Evolutionary conservation across 1,139 yeast species (phyloP).

Genomic region (Debaryomyces udenii): DNA sequence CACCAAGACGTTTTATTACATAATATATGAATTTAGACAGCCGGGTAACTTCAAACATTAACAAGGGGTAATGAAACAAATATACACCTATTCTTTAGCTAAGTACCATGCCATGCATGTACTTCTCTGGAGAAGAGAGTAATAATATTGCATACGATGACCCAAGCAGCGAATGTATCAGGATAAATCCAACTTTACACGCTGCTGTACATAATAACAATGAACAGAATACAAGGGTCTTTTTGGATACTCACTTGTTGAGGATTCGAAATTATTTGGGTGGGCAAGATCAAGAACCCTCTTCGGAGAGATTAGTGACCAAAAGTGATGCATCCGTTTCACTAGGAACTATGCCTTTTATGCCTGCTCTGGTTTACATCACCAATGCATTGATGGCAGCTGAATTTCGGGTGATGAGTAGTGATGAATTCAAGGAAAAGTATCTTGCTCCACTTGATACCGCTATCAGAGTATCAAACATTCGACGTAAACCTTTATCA

Average conservation of each 20-base stretch:
- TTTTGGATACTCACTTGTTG: conserved; percentile 5
- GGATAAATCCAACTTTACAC: too few relatives aligned
- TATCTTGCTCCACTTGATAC: conserved; percentile 9
- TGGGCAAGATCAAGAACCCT: background rate
- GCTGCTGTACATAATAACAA: background rate
- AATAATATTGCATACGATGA: conserved; percentile 2
- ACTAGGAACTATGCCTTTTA: background rate
- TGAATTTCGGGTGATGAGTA: conserved; percentile 7
- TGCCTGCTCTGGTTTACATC: background rate
- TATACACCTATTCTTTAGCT: too few relatives aligned
- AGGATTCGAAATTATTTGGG: background rate
- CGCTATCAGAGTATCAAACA: conserved; percentile 1
- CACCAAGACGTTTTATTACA: too few relatives aligned
- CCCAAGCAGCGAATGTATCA: background rate
- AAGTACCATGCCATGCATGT: conserved; percentile 1
- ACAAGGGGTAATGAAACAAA: too few relatives aligned
- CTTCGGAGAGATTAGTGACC: conserved; percentile 4
- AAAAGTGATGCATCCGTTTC: background rate
- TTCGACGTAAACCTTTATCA: background rate
- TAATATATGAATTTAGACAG: too few relatives aligned
- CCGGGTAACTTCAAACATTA: too few relatives aligned
- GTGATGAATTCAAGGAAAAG: conserved; percentile 9
- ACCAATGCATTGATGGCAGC: background rate
- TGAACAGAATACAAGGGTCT: conserved; percentile 5
- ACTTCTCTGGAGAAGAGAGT: too few relatives aligned